phyloP scores from a whole-genome alignment of 139 green algal genomes.

The Coelastrella sp. region DNA sequence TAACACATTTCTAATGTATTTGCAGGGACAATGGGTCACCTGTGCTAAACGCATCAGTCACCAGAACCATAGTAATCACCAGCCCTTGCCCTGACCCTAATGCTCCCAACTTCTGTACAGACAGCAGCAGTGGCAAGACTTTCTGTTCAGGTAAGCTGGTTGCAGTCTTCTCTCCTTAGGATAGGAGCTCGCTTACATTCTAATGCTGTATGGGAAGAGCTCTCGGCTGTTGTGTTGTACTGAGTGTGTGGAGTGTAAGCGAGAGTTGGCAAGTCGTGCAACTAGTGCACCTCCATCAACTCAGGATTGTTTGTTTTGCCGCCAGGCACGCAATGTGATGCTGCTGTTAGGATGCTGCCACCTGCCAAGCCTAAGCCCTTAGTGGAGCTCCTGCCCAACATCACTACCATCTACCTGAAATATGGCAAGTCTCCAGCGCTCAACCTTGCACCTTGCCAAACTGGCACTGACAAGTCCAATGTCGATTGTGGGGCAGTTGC shows the following conservation, averaged over 20 bases:
- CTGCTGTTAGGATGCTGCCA: conserved; percentile 1
- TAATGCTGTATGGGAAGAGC: too few species aligned
- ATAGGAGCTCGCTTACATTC: too few species aligned
- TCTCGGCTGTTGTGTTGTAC: too few species aligned
- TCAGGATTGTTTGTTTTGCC: too few species aligned
- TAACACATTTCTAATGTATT: too few species aligned
- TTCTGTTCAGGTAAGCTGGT: conserved; percentile 34
- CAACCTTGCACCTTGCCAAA: not conserved
- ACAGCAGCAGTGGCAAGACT: conserved; percentile 8
- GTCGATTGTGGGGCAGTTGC: conserved; percentile 28
- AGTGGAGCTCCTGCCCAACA: not conserved
- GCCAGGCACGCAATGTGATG: conserved; percentile 20
- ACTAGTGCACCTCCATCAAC: too few species aligned
- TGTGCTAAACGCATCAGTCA: conserved; percentile 44
- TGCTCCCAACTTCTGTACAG: conserved; percentile 31
- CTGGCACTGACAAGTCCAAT: not conserved
- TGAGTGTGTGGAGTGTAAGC: too few species aligned
- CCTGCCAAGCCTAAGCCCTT: not conserved
- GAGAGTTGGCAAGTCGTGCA: too few species aligned
- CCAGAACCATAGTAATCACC: conserved; percentile 27
- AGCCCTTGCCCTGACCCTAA: conserved; percentile 29
- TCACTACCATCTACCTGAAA: not conserved
- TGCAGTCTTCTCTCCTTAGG: too few species aligned
- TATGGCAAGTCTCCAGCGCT: conserved; percentile 33
- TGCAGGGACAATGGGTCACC: conserved; percentile 54